Conservation (phyloP, 805 yeast genomes). For the Wickerhamiella spandovensis region DNA sequence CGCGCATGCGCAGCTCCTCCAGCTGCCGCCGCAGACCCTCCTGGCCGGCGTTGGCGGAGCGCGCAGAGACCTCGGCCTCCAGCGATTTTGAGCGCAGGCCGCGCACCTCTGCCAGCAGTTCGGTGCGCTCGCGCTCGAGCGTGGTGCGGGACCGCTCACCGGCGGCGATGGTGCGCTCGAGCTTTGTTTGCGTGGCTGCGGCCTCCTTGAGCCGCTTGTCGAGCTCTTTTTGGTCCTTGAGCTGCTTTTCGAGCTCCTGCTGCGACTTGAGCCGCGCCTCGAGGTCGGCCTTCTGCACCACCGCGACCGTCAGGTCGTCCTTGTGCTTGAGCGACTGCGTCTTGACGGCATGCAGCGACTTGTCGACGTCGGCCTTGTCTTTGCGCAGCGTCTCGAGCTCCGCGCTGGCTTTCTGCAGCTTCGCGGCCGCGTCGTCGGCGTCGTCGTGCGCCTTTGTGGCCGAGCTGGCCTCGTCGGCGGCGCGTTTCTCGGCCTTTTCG, state of each 20-base stretch:
- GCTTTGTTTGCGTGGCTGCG: background rate
- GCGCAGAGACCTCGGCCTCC: slow-evolving; percentile 6
- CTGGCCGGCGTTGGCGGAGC: slow-evolving; percentile 6
- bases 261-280: slow-evolving; percentile 9
- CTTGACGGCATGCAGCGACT: background rate
- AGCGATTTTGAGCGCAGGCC: slow-evolving; percentile 7
- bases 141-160: slow-evolving; percentile 1
- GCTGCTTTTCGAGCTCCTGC: slow-evolving; percentile 14
- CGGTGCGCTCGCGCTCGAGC: slow-evolving; percentile 12
- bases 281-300: slow-evolving; percentile 1
- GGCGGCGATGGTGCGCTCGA: slow-evolving; percentile 1
- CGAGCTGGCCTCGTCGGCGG: background rate
- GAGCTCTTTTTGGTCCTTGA: slow-evolving; percentile 5
- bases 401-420: slow-evolving; percentile 10
- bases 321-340: background rate
- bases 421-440: slow-evolving; percentile 51
- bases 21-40: slow-evolving; percentile 20
- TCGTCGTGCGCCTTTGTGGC: slow-evolving; percentile 18
- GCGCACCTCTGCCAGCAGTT: slow-evolving; percentile 9
- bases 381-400: slow-evolving; percentile 8
- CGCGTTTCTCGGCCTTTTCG: background rate
- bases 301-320: background rate
- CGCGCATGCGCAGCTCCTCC: slow-evolving; percentile 35
- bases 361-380: background rate
- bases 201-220: slow-evolving; percentile 7